Evolutionary conservation across 2,329 filamentous ascomycete species (phyloP), one percentile per base, ranked within the genome.

Genomic region (Aspergillus spinulosporus): DNA sequence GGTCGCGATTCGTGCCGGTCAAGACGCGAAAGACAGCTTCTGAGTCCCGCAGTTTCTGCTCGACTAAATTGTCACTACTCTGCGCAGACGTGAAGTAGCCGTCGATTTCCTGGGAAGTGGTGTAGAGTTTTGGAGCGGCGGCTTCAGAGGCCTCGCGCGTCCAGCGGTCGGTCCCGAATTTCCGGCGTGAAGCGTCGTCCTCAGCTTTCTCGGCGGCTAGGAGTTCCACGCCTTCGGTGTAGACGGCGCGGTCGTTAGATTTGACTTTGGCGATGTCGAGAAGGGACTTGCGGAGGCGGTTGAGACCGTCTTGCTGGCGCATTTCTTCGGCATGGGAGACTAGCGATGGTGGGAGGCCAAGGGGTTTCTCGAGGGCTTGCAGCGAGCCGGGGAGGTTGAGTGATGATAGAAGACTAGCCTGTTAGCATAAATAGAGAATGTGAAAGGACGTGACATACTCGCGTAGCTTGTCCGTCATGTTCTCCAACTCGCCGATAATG

Each of bases 261-360:
- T 94, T 90, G n/a, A 99, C 78, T 72, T 93, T 96, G 48, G 92
- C 88, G 1, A 92, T 96, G 62, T 97, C 93, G 4, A 89, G 87
- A 59, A 97, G 90, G 4, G 90, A 91, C 52, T 86, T 84, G 51
- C 89, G 84, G 0, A 97, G 76, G 29, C 89, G 82, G 54, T 88
- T 86, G 32, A 96, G 78, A 0, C 91, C 93, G 67, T 96, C 92
- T 54, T 92, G 89, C 70, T 97, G 93, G 15, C 92, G 84, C 48
- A 99, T 88, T 68, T 97, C 94, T 69, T 97, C 93, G 0, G 93
- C 93, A 65, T 97, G 94, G 21, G 94, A 90, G 2, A 92, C 84
- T 1, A 99, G 76, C 12, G 86, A 89, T 0, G 91, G 90, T 0
- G 94, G 94, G 3, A 99, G 75, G 0, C 94, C 94, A 0, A 99